Evolutionary conservation across 305 asterid species (phyloP).

Genomic region (Ilex paraguariensis): DNA sequence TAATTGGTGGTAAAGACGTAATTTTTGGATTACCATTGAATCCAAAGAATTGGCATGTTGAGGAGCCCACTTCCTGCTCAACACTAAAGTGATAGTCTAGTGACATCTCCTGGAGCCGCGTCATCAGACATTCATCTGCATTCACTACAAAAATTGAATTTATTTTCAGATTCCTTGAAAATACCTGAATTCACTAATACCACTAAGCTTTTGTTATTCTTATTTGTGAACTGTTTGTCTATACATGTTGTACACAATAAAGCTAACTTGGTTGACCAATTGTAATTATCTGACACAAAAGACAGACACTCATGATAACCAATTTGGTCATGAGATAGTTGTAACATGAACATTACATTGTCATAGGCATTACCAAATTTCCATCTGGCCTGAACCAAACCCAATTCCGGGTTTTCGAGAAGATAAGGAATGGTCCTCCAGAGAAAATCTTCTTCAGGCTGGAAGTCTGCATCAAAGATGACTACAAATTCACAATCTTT

Average conservation of each 20-base stretch:
- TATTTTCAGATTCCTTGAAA: conserved; percentile 9
- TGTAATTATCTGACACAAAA: no score
- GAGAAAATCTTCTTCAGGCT: conserved; percentile 69
- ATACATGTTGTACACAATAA: not conserved
- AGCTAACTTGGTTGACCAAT: not conserved
- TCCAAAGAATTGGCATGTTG: conserved; percentile 79
- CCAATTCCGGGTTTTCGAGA: conserved; percentile 62
- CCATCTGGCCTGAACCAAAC: conserved; percentile 85
- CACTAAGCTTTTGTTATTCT: not conserved
- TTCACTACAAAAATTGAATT: conserved; percentile 46
- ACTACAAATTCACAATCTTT: conserved; percentile 68
- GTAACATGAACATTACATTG: conserved; percentile 6
- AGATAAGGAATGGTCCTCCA: conserved; percentile 71
- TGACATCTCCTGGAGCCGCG: conserved; percentile 87
- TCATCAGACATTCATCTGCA: conserved; percentile 87
- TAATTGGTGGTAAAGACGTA: conserved; percentile 3
- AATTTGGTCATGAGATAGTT: not conserved
- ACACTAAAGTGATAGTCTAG: conserved; percentile 75
- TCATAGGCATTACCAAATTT: conserved; percentile 53
- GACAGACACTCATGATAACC: not conserved
- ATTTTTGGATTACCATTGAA: conserved; percentile 55
- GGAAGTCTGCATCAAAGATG: conserved; percentile 86
- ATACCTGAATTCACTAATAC: not conserved
- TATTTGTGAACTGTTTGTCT: not conserved
- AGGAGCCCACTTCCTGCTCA: conserved; percentile 94